These are phyloP conservation scores for Blumeriella jaapii DNA, from an alignment of 2,329 filamentous ascomycete genomes.

Conservation along the genomic window DNA sequence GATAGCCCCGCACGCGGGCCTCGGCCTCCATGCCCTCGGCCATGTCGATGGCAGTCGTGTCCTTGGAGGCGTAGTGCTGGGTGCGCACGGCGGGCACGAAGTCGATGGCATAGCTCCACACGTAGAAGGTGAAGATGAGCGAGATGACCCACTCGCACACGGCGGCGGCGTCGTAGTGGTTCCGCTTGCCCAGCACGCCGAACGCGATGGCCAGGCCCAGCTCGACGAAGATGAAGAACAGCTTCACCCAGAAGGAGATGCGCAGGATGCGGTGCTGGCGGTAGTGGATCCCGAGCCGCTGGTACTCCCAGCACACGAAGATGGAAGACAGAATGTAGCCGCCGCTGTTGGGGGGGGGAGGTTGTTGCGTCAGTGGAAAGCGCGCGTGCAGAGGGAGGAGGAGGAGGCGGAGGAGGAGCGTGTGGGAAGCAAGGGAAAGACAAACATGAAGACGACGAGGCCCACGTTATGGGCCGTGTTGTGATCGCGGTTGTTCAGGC, in stretches of 20 bases:
- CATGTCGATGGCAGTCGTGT: constrained; percentile 7
- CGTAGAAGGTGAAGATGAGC: constrained; percentile 76
- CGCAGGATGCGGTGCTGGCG: constrained; percentile 61
- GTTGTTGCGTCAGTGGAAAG: not conserved
- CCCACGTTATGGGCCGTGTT: constrained; percentile 59
- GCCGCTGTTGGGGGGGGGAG: constrained; percentile 30
- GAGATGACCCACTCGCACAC: constrained; percentile 68
- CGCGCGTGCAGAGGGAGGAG: not conserved
- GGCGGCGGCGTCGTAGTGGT: constrained; percentile 55
- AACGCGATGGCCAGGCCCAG: constrained; percentile 64
- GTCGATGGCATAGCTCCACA: constrained; percentile 77
- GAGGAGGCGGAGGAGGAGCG: not conserved
- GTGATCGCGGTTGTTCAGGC: constrained; percentile 68
- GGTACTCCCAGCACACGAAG: constrained; percentile 81
- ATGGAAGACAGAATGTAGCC: constrained; percentile 78
- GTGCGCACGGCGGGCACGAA: constrained; percentile 55
- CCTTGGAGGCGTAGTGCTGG: constrained; percentile 6
- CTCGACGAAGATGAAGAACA: constrained; percentile 71
- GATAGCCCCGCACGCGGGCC: constrained; percentile 3
- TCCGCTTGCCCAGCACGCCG: constrained; percentile 39
- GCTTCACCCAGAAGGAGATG: constrained; percentile 73
- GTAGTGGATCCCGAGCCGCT: constrained; percentile 72
- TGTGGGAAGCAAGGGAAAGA: not conserved
- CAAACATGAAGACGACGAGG: constrained; percentile 54
- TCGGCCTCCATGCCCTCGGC: constrained; percentile 5